phyloP scores from a whole-genome alignment of 192 early-diverging fungal species.

The Entomortierella chlamydospora region DNA sequence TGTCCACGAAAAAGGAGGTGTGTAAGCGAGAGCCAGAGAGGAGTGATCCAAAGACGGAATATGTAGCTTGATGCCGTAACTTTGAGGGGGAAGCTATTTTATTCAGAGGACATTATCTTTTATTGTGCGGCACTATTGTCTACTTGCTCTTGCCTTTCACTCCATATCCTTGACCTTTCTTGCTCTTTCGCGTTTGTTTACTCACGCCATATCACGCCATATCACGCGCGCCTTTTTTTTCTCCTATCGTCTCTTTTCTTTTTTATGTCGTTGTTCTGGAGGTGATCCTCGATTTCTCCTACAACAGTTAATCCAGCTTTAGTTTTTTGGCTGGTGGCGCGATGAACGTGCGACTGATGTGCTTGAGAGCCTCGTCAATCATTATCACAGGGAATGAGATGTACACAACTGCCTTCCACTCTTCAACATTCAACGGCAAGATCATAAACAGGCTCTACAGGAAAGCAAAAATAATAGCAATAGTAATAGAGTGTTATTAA shows the following conservation, averaged over 20 bases:
- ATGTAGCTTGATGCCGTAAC: too few species aligned
- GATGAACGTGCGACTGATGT: slow-evolving; percentile 64
- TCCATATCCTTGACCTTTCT: too few species aligned
- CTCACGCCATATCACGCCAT: too few species aligned
- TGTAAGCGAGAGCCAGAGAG: not conserved
- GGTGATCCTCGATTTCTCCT: too few species aligned
- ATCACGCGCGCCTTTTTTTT: not conserved
- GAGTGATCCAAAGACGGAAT: not conserved
- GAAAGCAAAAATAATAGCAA: slow-evolving; percentile 7
- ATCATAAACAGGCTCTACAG: slow-evolving; percentile 85
- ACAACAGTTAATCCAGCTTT: slow-evolving; percentile 32
- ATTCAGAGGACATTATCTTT: too few species aligned
- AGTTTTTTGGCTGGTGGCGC: slow-evolving; percentile 46
- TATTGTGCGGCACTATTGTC: too few species aligned
- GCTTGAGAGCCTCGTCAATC: slow-evolving; percentile 94
- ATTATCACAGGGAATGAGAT: slow-evolving; percentile 93
- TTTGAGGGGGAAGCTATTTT: too few species aligned
- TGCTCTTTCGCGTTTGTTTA: too few species aligned
- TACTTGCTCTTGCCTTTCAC: too few species aligned
- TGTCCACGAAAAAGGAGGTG: not conserved
- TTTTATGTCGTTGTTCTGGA: not conserved
- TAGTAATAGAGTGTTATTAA: too few species aligned
- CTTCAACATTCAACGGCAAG: slow-evolving; percentile 83
- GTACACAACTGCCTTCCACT: slow-evolving; percentile 91
- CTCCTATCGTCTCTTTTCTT: too few species aligned